Percentiles rank a stretch among this genome's conserved stretches.
Evolutionary conservation across 2,329 filamentous ascomycete species (phyloP).

Genomic region (Scolecobasidium constrictum): DNA sequence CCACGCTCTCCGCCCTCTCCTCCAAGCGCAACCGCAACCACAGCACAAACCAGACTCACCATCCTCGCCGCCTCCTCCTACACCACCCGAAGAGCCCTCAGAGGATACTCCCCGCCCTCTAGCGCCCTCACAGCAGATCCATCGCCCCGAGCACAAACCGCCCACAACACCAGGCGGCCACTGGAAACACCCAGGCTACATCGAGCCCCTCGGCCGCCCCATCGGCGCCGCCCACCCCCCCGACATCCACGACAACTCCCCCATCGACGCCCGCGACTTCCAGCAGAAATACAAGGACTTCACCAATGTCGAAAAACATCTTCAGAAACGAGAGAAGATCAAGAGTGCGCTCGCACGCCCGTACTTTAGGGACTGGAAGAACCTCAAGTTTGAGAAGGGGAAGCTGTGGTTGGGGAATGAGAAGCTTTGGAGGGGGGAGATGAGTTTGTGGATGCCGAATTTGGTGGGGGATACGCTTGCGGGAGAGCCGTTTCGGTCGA

Average conservation of each 20-base stretch:
- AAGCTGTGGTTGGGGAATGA: conserved; percentile 86
- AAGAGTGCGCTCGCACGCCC: conserved; percentile 68
- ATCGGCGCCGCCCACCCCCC: conserved; percentile 75
- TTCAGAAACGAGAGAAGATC: conserved; percentile 66
- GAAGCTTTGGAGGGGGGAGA: conserved; percentile 70
- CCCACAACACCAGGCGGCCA: background rate
- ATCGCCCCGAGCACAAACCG: background rate
- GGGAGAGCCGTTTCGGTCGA: conserved; percentile 31
- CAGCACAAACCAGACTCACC: background rate
- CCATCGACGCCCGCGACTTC: conserved; percentile 42
- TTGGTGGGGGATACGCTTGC: conserved; percentile 65
- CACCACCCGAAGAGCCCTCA: background rate
- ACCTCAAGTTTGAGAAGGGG: conserved; percentile 66
- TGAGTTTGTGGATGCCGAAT: conserved; percentile 89
- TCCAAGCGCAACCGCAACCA: background rate
- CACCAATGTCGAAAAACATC: conserved; percentile 73
- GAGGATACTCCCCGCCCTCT: background rate
- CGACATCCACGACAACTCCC: conserved; percentile 58
- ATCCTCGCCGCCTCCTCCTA: background rate
- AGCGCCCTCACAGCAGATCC: background rate
- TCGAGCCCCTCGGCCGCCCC: conserved; percentile 53
- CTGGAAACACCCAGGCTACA: background rate
- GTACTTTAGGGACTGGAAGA: conserved; percentile 93
- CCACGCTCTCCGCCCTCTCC: conserved; percentile 1
- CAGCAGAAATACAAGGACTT: conserved; percentile 67